A percentile compares a stretch with the other conserved stretches of the same genome.
Evolutionary conservation across 2,329 filamentous ascomycete genomes (phyloP).

Genomic region (Penicillium aurantiogriseum): DNA sequence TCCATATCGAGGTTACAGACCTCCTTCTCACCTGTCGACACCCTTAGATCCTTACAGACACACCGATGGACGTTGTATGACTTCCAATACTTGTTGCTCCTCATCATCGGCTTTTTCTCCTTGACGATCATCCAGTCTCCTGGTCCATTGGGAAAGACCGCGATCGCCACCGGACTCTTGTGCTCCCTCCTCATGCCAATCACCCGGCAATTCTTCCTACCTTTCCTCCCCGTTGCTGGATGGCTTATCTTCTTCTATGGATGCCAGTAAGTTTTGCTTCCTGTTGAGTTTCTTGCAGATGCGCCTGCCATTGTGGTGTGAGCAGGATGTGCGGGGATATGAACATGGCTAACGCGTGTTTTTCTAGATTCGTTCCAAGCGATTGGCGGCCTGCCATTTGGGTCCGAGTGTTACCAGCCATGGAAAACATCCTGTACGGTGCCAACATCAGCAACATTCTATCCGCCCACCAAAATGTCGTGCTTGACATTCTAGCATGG

Average conservation of each 20-base stretch:
- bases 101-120: constrained; percentile 75
- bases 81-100: constrained; percentile 76
- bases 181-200: constrained; percentile 75
- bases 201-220: constrained; percentile 87
- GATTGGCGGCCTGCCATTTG: constrained; percentile 91
- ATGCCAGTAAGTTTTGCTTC: constrained; percentile 69
- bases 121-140: constrained; percentile 76
- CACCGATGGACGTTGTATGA: constrained; percentile 83
- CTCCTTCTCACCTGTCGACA: constrained; percentile 77
- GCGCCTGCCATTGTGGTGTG: neutral
- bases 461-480: constrained; percentile 79
- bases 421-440: constrained; percentile 95
- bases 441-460: constrained; percentile 95
- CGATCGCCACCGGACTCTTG: constrained; percentile 65
- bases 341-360: constrained; percentile 21
- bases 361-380: constrained; percentile 74
- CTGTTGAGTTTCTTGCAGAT: neutral
- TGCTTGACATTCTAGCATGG: constrained; percentile 88
- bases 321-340: neutral
- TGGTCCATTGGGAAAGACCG: constrained; percentile 74
- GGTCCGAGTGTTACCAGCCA: constrained; percentile 88
- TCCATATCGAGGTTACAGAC: constrained; percentile 75
- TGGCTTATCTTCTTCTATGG: constrained; percentile 92
- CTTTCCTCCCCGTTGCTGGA: constrained; percentile 77
- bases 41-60: constrained; percentile 69